These are phyloP conservation scores for Cyclospora cayetanensis DNA, from an alignment of 169 alveolate species.

Conservation along the genomic window DNA sequence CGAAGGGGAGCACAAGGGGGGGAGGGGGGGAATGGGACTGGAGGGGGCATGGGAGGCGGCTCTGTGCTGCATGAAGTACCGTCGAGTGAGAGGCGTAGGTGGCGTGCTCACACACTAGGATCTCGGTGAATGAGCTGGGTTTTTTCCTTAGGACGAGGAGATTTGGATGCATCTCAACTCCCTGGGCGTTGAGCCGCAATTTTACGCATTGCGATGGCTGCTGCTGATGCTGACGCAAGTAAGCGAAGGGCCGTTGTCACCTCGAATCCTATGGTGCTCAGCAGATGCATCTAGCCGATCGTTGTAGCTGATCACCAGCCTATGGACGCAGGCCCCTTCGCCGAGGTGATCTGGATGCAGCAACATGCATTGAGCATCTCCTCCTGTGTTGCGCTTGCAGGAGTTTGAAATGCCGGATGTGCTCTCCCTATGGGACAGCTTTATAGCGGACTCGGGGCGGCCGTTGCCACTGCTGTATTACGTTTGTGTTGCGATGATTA, in stretches of 20 bases:
- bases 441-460: conserved; percentile 64
- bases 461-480: conserved; percentile 71
- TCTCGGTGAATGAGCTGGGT: background rate
- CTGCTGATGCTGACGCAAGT: conserved; percentile 73
- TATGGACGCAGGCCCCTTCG: background rate
- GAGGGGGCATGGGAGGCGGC: background rate
- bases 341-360: too few relatives aligned
- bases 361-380: too few relatives aligned
- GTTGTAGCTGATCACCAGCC: background rate
- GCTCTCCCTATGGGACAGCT: conserved; percentile 72
- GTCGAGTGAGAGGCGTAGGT: too few relatives aligned
- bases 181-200: conserved; percentile 73
- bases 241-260: background rate
- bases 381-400: conserved; percentile 12
- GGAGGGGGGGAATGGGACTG: background rate
- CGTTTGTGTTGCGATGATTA: conserved; percentile 67
- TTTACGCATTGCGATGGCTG: conserved; percentile 74
- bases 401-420: conserved; percentile 74
- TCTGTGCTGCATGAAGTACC: too few relatives aligned
- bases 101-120: too few relatives aligned
- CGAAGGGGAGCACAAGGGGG: background rate
- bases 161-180: conserved; percentile 63
- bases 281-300: background rate
- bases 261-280: background rate
- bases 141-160: conserved; percentile 59